Base-by-base conservation (phyloP, 192 early-diverging fungal species). In the Lobosporangium transversale region DNA sequence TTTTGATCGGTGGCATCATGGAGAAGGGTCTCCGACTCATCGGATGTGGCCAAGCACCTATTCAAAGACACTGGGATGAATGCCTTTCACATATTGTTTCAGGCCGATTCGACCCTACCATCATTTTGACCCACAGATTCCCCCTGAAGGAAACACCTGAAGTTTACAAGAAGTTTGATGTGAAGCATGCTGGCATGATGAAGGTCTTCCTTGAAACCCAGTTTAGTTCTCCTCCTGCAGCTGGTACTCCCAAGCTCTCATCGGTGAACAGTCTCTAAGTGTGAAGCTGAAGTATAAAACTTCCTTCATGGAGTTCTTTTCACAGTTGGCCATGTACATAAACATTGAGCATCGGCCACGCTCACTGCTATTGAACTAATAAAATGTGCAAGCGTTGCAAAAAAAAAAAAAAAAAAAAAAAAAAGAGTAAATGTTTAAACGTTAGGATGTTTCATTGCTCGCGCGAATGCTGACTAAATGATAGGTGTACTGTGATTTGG, bases 11-110 rank as follows among this genome's bases (percentile, higher is more conserved):
- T 15, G 78, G 62, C 15, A 59, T 76, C 24, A 82, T 83, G 81
- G 75, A 82, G 58, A 80, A 83, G 30, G 75, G 78, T n/a, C n/a
- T 79, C 17, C 78, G 68, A 29, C 53, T 71, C 7, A 55, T 80
- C 29, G 68, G 78, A 31, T 64, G 74, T 24, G 85, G 85, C 7
- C 84, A 87, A 45, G 64, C 68, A 12, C 76, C 65, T 15, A 66
- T 74, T 36, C 86, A 87, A 48, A 51, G 67, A 43, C 69, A 87
- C 65, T 87, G 84, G 85, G 51, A 79, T 3, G 49, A 68, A 27
- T 68, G 79, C 37, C 62, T 82, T 17, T n/a, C 27, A 1, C 58
- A 74, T 30, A 58, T 86, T 30, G 35, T 74, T 49, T 67, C 63
- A 3, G 66, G 73, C 21, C 49, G 62, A 40, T 56, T 86, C 29